Evolutionary conservation across 2,329 filamentous ascomycete genomes (phyloP).

Genomic region (Penicillium oxalicum): DNA sequence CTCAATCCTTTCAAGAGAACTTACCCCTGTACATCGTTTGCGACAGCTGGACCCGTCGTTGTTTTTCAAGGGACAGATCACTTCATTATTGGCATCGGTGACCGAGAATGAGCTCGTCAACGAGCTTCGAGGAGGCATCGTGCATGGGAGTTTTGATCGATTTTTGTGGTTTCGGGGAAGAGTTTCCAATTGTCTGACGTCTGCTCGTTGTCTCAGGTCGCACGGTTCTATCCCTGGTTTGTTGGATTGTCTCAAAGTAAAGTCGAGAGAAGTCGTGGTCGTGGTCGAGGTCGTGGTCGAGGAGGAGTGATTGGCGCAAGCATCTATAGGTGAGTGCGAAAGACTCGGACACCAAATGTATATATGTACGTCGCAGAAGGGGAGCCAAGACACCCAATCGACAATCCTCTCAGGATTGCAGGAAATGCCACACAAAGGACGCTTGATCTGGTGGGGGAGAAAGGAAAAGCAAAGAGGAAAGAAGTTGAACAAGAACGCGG

Average conservation of each 20-base stretch:
- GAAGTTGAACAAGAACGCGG: constrained; percentile 10
- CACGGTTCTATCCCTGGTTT: too few species aligned
- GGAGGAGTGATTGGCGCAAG: not conserved
- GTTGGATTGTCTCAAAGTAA: too few species aligned
- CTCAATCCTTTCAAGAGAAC: constrained; percentile 39
- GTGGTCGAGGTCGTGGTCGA: constrained; percentile 7
- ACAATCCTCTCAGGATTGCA: constrained; percentile 8
- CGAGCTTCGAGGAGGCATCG: constrained; percentile 83
- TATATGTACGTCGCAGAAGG: not conserved
- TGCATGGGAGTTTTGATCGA: constrained; percentile 36
- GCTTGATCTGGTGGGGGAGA: constrained; percentile 5
- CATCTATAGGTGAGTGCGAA: too few species aligned
- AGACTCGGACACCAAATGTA: too few species aligned
- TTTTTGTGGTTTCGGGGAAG: not conserved
- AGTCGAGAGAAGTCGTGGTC: constrained; percentile 5
- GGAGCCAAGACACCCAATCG: constrained; percentile 5
- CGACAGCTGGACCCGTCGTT: constrained; percentile 95
- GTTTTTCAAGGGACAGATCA: constrained; percentile 91
- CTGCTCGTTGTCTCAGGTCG: too few species aligned
- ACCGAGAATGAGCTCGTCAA: constrained; percentile 88
- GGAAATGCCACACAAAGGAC: constrained; percentile 1
- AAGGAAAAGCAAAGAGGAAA: constrained; percentile 7
- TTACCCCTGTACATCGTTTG: constrained; percentile 96
- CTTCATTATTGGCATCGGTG: constrained; percentile 87
- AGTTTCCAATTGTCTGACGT: not conserved